Base-by-base conservation (phyloP, 2,329 filamentous ascomycete species). In the Coniella lustricola region DNA sequence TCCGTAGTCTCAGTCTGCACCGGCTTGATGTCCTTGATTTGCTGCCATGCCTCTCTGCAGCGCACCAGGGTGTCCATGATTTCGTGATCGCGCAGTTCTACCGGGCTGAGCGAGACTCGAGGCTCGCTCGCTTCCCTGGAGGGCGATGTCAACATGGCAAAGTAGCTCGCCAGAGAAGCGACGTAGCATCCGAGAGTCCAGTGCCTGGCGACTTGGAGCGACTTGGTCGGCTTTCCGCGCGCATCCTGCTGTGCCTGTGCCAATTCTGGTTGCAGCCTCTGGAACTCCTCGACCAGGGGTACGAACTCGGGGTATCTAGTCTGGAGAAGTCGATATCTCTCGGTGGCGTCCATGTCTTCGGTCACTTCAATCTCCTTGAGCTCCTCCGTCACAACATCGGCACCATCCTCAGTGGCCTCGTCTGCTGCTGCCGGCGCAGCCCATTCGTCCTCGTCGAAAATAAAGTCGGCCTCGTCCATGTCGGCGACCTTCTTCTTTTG, bases 401-500 rank as follows among this genome's bases (percentile, higher is more conserved):
- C 72, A 50, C 72, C 71, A 31, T 73, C 71, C 2, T 73, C 71
- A 1, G 25, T 10, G 10, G 70, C 70, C 18, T 73, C 71, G 14
- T 72, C 72, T 3, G 74, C 75, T 14, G 74, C 72, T 3, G 74
- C 75, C 14, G 74, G 70, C 21, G 77, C 80, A 33, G 84, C 64
- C 93, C 91, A 97, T 57, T 94, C 90, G 36, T 81, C 77, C 60
- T 94, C 87, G 59, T 97, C 90, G 56, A 97, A 94, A 8, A 89
- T 84, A 61, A 96, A 98, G 63, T 98, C 93, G 34, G 86, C 85
- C 57, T 94, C 90, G 5, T 82, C 80, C 87, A 98, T 93, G 56
- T 85, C 84, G 57, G 89, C 77, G 20, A 97, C 67, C 62, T 93
- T 91, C 74, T 95, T 96, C 67, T 90, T 83, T 65, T 97, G 91